phyloP scores from a whole-genome alignment of 2,329 filamentous ascomycete species.

The Cyanodermella asteris region DNA sequence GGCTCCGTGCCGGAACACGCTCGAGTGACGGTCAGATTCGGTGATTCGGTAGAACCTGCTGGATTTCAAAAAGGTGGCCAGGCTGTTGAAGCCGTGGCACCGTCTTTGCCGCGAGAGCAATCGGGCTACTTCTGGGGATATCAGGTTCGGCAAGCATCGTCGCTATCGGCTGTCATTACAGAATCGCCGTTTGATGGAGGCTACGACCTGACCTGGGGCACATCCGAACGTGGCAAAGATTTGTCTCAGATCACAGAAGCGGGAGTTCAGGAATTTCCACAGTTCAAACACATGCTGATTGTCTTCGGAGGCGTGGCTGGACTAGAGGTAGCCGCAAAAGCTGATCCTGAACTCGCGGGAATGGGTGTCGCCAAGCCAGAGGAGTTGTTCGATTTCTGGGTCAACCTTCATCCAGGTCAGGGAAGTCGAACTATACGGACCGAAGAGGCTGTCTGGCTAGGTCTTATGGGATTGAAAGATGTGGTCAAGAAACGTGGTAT shows the following conservation, averaged over 20 bases:
- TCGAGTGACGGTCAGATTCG: constrained; percentile 50
- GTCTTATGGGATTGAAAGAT: constrained; percentile 43
- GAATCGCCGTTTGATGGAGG: constrained; percentile 53
- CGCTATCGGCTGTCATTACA: constrained; percentile 53
- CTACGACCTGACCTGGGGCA: constrained; percentile 67
- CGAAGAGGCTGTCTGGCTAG: constrained; percentile 64
- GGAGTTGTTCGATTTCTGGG: constrained; percentile 64
- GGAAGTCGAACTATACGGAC: constrained; percentile 65
- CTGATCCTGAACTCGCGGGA: constrained; percentile 33
- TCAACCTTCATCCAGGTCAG: constrained; percentile 60
- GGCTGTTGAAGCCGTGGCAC: constrained; percentile 40
- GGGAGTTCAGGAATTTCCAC: constrained; percentile 21
- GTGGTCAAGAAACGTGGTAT: constrained; percentile 19
- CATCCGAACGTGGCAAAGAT: constrained; percentile 50
- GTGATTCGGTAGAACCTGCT: constrained; percentile 17
- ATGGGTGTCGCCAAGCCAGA: constrained; percentile 44
- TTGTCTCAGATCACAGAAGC: constrained; percentile 21
- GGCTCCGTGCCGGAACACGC: no score
- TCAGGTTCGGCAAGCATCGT: constrained; percentile 40
- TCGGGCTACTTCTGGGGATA: constrained; percentile 79
- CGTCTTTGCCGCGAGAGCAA: constrained; percentile 47
- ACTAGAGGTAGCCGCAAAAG: constrained; percentile 50
- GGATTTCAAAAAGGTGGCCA: constrained; percentile 11
- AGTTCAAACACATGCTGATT: constrained; percentile 51
- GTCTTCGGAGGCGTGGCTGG: constrained; percentile 67